Evolutionary conservation across 495 filamentous ascomycete genomes (phyloP), one percentile per base, ranked within the genome.

Genomic region (Annulohypoxylon stygium): DNA sequence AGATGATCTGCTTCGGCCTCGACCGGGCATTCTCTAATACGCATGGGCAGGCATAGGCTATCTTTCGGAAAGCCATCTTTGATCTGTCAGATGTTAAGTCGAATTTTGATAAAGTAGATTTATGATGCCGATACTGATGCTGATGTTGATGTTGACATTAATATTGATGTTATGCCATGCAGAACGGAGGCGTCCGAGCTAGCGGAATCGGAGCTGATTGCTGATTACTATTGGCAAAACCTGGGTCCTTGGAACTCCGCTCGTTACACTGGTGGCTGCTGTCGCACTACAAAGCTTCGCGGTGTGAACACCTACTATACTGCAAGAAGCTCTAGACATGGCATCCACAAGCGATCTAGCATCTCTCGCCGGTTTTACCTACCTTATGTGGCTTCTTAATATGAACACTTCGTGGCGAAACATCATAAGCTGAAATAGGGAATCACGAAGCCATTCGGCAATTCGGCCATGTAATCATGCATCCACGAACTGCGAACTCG

Each of bases 161-260:
- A 30, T 30, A 30, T 1, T 30, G 30, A 6, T 30, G 12, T 5
- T 54, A 33, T 65, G 54, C 47, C 25, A 51, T 47, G 57, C 53
- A 65, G 51, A 47, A 61, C 48, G 25, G 47, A 37, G 5, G 64
- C n/a, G 23, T 54, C 20, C 48, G 41, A 62, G 30, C 25, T 36
- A 70, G 71, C 71, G 71, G 57, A 43, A 74, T 74, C 71, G 71
- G 71, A 65, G 71, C 34, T 65, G 71, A 65, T 61, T 61, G 71
- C 34, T 61, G 71, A 65, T 65, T 61, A 61, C 55, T 66, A 16
- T 53, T 50, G 54, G 45, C 34, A 53, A 18, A 23, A 30, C 30
- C 30, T 30, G 30, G 30, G 30, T 30, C 5, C 30, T 30, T 30
- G 30, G 30, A 30, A 50, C 36, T 36, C 66, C 43, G 39, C 0